Percentiles rank a stretch among this genome's conserved stretches.
These are phyloP conservation scores for Monosporascus ibericus DNA, from an alignment of 2,329 filamentous ascomycete genomes.

Conservation along the genomic window DNA sequence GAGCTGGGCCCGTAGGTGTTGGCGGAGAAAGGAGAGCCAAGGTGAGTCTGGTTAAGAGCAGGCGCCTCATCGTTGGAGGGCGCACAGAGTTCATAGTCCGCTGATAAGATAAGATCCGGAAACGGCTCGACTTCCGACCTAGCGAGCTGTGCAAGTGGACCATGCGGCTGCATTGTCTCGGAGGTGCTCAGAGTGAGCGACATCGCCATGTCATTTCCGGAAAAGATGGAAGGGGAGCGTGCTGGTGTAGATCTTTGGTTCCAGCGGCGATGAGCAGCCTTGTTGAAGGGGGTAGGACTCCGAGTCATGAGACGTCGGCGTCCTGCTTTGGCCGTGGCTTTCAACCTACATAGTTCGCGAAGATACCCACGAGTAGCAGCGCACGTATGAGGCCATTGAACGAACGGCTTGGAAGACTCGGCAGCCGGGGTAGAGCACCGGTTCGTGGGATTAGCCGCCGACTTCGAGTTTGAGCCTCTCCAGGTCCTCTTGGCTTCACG, in stretches of 20 bases:
- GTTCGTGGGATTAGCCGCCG: constrained; percentile 33
- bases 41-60: constrained; percentile 28
- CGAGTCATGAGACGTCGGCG: constrained; percentile 43
- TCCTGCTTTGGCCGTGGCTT: constrained; percentile 37
- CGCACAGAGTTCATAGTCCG: constrained; percentile 3
- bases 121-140: constrained; percentile 30
- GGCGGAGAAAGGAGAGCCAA: constrained; percentile 51
- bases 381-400: constrained; percentile 59
- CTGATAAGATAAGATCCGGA: constrained; percentile 6
- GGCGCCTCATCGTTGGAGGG: constrained; percentile 2
- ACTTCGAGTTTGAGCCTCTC: constrained; percentile 50
- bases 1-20: constrained; percentile 59
- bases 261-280: constrained; percentile 41
- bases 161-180: constrained; percentile 58
- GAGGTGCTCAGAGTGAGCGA: constrained; percentile 58
- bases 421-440: constrained; percentile 51
- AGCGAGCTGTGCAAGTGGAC: constrained; percentile 55
- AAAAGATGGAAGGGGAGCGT: constrained; percentile 45
- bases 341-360: constrained; percentile 55
- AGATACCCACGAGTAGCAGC: constrained; percentile 57
- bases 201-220: constrained; percentile 55
- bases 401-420: constrained; percentile 40
- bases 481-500: constrained; percentile 60
- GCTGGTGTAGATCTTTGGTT: constrained; percentile 43
- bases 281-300: constrained; percentile 51